Conservation (phyloP, 306 rosid species). For the Sindora glabra region DNA sequence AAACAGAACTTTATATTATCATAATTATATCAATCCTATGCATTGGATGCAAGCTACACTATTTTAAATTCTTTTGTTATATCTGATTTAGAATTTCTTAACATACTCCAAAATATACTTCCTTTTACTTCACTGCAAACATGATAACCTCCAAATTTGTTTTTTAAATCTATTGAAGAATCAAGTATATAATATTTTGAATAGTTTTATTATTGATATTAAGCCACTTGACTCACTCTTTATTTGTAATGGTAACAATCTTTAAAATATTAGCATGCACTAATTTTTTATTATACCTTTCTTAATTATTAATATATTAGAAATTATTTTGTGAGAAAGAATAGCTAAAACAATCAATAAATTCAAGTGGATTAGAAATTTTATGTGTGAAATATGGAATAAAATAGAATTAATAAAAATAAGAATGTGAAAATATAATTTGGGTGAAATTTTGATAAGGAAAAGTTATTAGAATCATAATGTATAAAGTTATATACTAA, state of each 20-base stretch:
- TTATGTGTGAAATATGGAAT: too few species aligned
- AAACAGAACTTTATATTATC: conserved; percentile 84
- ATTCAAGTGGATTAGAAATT: too few species aligned
- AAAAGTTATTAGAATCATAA: too few species aligned
- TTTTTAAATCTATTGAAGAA: conserved; percentile 43
- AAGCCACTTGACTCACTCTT: conserved; percentile 51
- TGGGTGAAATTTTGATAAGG: too few species aligned
- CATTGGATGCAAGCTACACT: conserved; percentile 56
- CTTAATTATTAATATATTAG: too few species aligned
- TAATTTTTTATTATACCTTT: conserved; percentile 25
- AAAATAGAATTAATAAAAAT: too few species aligned
- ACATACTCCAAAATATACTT: conserved; percentile 26
- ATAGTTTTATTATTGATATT: conserved; percentile 17
- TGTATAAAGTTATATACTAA: too few species aligned
- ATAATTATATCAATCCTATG: conserved; percentile 66
- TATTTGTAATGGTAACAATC: conserved; percentile 47
- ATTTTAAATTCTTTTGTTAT: conserved; percentile 39
- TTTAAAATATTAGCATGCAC: conserved; percentile 45
- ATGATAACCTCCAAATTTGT: conserved; percentile 66
- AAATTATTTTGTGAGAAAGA: too few species aligned
- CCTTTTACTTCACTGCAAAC: conserved; percentile 29
- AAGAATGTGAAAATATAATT: too few species aligned
- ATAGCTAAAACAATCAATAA: too few species aligned
- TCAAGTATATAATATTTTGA: conserved; percentile 55
- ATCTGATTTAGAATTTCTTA: conserved; percentile 25